These are phyloP conservation scores for Myriosclerotinia curreyana DNA, from an alignment of 2,329 filamentous ascomycete genomes.

Conservation along the genomic window DNA sequence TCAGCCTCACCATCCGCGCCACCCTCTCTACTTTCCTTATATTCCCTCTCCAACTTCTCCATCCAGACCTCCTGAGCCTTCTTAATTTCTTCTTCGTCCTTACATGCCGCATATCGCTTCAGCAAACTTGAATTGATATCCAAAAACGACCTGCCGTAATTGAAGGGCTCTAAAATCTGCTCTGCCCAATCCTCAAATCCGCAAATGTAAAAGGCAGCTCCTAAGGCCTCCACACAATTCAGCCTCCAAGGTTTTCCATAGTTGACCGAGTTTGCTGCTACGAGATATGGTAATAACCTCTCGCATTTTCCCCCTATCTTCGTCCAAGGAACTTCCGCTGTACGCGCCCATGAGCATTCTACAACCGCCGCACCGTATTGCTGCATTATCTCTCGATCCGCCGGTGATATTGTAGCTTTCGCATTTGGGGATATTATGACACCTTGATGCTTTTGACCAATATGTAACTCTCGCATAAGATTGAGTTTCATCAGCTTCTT, in stretches of 20 bases:
- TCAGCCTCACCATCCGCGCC: conserved; percentile 61
- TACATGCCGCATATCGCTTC: conserved; percentile 79
- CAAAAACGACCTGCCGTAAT: conserved; percentile 83
- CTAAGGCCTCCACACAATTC: conserved; percentile 94
- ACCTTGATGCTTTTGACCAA: conserved; percentile 88
- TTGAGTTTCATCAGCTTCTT: conserved; percentile 91
- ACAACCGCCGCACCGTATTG: conserved; percentile 92
- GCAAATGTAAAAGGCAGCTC: conserved; percentile 89
- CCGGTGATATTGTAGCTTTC: conserved; percentile 77
- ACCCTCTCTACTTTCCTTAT: conserved; percentile 71
- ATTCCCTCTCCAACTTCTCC: conserved; percentile 84
- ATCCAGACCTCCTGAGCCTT: conserved; percentile 84
- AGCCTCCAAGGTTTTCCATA: conserved; percentile 93
- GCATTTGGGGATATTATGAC: conserved; percentile 95
- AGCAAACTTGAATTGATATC: conserved; percentile 84
- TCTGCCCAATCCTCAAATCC: conserved; percentile 89
- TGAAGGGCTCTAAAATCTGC: conserved; percentile 77
- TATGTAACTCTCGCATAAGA: conserved; percentile 86
- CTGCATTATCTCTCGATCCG: conserved; percentile 77
- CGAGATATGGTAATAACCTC: conserved; percentile 85
- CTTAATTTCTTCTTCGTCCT: conserved; percentile 78
- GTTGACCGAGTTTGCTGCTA: conserved; percentile 95
- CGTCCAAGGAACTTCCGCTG: conserved; percentile 84
- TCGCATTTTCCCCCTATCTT: conserved; percentile 94
- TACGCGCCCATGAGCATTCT: conserved; percentile 94